phyloP scores from a whole-genome alignment of 345 rosid genomes.

The Rhizophora apiculata region DNA sequence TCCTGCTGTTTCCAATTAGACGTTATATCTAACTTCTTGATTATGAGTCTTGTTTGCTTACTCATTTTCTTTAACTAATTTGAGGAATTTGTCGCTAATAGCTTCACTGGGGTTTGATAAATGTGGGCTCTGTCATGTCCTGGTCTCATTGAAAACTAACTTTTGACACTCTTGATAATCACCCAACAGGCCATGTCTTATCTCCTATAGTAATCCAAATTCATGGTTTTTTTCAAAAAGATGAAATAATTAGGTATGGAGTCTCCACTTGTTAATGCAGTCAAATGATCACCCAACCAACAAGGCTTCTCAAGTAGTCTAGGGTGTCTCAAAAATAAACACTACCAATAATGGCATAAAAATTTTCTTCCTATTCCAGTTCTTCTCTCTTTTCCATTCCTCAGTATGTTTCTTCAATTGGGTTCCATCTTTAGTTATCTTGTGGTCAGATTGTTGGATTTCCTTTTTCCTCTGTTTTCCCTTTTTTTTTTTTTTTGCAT shows the following conservation, averaged over 20 bases:
- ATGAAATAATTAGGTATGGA: background rate
- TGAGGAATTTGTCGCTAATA: background rate
- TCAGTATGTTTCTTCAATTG: no score
- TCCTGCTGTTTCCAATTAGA: constrained; percentile 16
- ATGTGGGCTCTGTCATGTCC: background rate
- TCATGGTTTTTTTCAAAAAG: no score
- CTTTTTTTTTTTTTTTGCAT: no score
- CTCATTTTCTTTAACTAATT: constrained; percentile 1
- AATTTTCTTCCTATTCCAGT: no score
- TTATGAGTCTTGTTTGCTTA: background rate
- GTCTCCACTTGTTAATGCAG: background rate
- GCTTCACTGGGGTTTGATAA: constrained; percentile 2
- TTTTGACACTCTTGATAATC: background rate
- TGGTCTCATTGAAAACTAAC: constrained; percentile 9
- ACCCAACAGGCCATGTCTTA: background rate
- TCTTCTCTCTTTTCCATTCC: no score
- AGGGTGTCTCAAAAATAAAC: background rate
- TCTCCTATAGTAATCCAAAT: no score
- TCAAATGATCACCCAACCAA: background rate
- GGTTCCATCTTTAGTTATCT: no score
- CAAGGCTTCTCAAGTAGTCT: background rate
- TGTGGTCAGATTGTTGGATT: no score
- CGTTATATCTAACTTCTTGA: constrained; percentile 16
- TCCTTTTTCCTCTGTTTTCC: no score
- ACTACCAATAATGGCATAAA: constrained; percentile 3